Base-by-base conservation (phyloP, 768 basidiomycete species). In the Mycena maculata region DNA sequence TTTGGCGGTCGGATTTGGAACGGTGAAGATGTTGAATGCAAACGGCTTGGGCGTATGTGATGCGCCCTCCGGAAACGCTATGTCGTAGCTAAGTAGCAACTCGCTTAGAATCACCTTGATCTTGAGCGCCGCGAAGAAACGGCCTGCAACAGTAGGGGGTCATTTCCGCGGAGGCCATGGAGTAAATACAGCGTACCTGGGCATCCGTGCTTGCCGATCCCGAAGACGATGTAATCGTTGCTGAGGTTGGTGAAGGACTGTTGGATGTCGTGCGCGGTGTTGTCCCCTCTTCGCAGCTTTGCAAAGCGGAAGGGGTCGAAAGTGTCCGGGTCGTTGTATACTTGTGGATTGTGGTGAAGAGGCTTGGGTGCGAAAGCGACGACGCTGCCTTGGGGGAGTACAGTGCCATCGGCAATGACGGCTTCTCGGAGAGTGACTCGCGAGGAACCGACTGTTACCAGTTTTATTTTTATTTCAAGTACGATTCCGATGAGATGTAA, bases 301-400 rank as follows among this genome's bases (percentile, higher is more conserved):
- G 72, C 52, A 49, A 71, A 73, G n/a, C 72, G 62, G 67, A 73
- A 73, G 10, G 70, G 63, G 28, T 71, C 67, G 56, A 73, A 71
- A 1, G 36, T 53, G 11, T 61, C 8, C 25, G 71, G 69, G 38
- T 70, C 68, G 42, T 7, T 38, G 59, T 71, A 72, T 1, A 53
- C 41, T 5, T 44, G 31, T 15, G 72, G 44, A 22, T 69, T 64
- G 57, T 58, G 36, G 41, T 71, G 71, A 16, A 71, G 60, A 18
- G 60, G 61, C 31, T 56, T 59, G 13, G 70, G 57, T 30, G 67
- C 58, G n/a, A 73, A 47, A 6, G 62, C 54, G 30, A 71, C 65
- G 27, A 63, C 64, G 42, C 68, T 66, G 1, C 70, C 67, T 36
- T 36, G 22, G 1, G 72, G 72, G 13, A 73, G 30, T 22, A 71